Percentiles rank a stretch among this genome's conserved stretches.
Evolutionary conservation across 805 yeast species (phyloP).

Genomic region (Kregervanrija delftensis): DNA sequence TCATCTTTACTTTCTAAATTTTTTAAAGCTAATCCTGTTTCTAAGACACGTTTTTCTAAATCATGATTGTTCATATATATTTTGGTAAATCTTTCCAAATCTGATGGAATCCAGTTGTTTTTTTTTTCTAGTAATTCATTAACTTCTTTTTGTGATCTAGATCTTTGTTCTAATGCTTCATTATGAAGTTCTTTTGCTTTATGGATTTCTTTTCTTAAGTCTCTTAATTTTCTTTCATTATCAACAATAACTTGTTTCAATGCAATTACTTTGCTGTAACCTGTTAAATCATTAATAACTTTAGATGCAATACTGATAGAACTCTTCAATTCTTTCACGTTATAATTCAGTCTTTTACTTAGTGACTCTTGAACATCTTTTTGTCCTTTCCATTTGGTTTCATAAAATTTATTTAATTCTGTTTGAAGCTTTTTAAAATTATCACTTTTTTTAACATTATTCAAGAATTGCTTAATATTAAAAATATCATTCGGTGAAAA

Average conservation of each 20-base stretch:
- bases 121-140: slow-evolving; percentile 85
- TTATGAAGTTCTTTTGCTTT: slow-evolving; percentile 44
- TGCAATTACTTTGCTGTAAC: slow-evolving; percentile 74
- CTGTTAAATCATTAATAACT: slow-evolving; percentile 84
- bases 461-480: slow-evolving; percentile 15
- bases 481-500: slow-evolving; percentile 4
- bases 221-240: slow-evolving; percentile 45
- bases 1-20: slow-evolving; percentile 59
- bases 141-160: slow-evolving; percentile 72
- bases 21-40: slow-evolving; percentile 41
- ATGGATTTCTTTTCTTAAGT: slow-evolving; percentile 42
- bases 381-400: slow-evolving; percentile 16
- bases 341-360: slow-evolving; percentile 38
- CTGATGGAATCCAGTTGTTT: slow-evolving; percentile 70
- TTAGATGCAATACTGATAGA: slow-evolving; percentile 55
- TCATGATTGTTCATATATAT: slow-evolving; percentile 76
- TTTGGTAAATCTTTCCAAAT: slow-evolving; percentile 77
- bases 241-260: slow-evolving; percentile 55
- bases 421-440: slow-evolving; percentile 26
- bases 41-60: slow-evolving; percentile 54
- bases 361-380: slow-evolving; percentile 30
- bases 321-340: slow-evolving; percentile 48
- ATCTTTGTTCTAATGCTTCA: slow-evolving; percentile 55
- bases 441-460: slow-evolving; percentile 25
- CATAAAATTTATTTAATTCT: slow-evolving; percentile 24